These are phyloP conservation scores for Acer saccharum DNA, from an alignment of 345 rosid species.

Conservation along the genomic window DNA sequence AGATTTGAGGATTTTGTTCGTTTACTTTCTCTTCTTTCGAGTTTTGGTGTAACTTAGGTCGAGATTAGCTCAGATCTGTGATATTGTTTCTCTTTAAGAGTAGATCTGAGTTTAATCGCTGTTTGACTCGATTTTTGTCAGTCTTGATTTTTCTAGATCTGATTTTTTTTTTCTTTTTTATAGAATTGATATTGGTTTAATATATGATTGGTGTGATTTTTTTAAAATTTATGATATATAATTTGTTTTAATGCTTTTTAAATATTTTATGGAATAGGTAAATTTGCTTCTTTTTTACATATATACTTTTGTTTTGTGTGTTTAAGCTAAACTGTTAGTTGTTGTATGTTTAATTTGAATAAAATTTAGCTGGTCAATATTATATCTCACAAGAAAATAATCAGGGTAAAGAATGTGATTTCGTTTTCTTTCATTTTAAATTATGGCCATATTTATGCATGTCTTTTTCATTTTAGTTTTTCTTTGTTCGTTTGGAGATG, in stretches of 20 bases:
- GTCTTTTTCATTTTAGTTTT: too few species aligned
- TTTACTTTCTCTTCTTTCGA: neutral
- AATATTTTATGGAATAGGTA: too few species aligned
- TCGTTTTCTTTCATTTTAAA: neutral
- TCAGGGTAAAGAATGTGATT: too few species aligned
- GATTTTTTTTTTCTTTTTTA: neutral
- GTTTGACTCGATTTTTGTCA: neutral
- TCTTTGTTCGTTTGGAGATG: neutral
- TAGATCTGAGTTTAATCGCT: constrained; percentile 12
- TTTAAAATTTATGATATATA: neutral
- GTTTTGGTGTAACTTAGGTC: neutral
- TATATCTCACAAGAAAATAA: too few species aligned
- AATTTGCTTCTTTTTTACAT: neutral
- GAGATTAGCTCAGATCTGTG: constrained; percentile 20
- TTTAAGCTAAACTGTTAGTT: neutral
- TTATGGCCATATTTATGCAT: neutral
- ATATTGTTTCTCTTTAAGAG: neutral
- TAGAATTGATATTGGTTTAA: neutral
- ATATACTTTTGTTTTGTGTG: neutral
- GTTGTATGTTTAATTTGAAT: too few species aligned
- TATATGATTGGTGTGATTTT: neutral
- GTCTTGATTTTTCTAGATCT: neutral
- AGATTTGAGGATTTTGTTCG: neutral
- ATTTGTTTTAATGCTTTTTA: neutral
- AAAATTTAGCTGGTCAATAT: too few species aligned